Percentiles rank a stretch among this genome's conserved stretches.
phyloP scores from a whole-genome alignment of 176 grass and related monocot species.

The Phragmites australis region DNA sequence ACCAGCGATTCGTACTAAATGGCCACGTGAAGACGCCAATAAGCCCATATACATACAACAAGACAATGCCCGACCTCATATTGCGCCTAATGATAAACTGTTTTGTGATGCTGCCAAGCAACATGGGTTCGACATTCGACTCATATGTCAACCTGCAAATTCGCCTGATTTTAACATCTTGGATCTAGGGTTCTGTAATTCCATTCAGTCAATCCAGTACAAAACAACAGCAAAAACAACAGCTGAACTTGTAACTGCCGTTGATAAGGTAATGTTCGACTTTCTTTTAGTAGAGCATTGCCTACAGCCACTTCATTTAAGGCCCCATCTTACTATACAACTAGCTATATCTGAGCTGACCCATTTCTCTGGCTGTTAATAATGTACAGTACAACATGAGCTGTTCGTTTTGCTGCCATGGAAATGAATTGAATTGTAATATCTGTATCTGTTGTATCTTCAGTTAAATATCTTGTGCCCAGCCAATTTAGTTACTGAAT shows the following conservation, averaged over 20 bases:
- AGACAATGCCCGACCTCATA: neutral
- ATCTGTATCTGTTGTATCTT: no score
- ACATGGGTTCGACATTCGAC: neutral
- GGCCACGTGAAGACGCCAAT: neutral
- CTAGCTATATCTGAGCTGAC: no score
- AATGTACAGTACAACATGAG: no score
- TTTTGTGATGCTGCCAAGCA: neutral
- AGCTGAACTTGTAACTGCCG: neutral
- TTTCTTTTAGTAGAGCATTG: no score
- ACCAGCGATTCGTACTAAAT: neutral
- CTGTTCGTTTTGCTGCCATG: no score
- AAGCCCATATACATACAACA: neutral
- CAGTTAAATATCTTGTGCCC: no score
- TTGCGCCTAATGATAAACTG: rapidly evolving
- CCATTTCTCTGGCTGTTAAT: no score
- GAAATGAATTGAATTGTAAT: no score
- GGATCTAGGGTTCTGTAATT: neutral
- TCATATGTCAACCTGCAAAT: neutral
- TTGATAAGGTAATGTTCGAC: no score
- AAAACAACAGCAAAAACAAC: neutral
- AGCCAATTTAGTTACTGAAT: no score
- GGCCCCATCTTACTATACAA: no score
- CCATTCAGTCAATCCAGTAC: neutral
- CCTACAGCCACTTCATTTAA: no score
- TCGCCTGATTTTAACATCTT: neutral